A percentile compares a stretch with the other conserved stretches of the same genome.
phyloP scores from a whole-genome alignment of 305 asterid species.

The Fraxinus velutina region DNA sequence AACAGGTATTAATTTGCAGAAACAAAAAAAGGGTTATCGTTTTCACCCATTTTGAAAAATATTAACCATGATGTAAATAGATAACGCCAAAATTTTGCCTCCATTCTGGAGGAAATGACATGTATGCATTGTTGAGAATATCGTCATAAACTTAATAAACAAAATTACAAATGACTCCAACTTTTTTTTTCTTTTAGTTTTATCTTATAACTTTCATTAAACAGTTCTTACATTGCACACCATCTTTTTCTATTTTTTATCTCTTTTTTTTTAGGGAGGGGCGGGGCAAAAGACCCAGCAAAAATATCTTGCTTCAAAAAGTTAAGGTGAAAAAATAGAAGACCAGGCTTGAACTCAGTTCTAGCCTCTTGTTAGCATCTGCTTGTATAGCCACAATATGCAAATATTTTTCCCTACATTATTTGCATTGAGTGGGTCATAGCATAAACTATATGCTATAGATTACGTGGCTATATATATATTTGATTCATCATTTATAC shows the following conservation, averaged over 20 bases:
- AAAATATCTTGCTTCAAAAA: not conserved
- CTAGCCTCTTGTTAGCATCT: not conserved
- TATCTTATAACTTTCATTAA: not conserved
- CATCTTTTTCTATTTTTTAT: not conserved
- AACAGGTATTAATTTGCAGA: not conserved
- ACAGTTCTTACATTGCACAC: not conserved
- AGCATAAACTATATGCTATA: not conserved
- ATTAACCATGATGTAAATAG: not conserved
- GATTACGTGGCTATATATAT: not conserved
- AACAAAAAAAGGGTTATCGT: not conserved
- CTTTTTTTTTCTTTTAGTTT: not conserved
- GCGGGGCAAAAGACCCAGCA: not conserved
- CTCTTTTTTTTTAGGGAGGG: too few relatives aligned
- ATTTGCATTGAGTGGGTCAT: not conserved
- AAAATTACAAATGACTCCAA: not conserved
- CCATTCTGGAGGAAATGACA: not conserved
- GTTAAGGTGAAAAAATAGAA: not conserved
- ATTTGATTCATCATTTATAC: not conserved
- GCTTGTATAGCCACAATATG: not conserved
- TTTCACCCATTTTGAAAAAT: not conserved
- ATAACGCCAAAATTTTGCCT: not conserved
- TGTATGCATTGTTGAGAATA: not conserved
- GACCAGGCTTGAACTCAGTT: not conserved
- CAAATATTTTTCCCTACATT: not conserved
- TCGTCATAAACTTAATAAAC: not conserved